Evolutionary conservation across 768 basidiomycete species (phyloP).

Genomic region (Lactarius quietus): DNA sequence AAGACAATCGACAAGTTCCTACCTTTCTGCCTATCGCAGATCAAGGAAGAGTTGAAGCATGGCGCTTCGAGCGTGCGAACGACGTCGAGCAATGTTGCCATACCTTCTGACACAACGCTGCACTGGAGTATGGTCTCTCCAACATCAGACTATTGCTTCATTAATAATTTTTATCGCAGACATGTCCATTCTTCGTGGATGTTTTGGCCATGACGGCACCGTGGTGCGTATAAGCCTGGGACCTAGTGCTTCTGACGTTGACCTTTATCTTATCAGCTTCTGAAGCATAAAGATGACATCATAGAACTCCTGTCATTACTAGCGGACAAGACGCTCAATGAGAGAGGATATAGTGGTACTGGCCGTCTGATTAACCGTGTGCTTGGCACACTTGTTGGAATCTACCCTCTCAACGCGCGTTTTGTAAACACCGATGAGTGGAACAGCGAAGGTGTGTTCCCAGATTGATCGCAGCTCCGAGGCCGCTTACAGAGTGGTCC

Average conservation of each 20-base stretch:
- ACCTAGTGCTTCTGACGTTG: slow-evolving; percentile 10
- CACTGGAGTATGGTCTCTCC: slow-evolving; percentile 75
- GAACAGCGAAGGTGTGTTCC: slow-evolving; percentile 63
- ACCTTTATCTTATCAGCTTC: slow-evolving; percentile 43
- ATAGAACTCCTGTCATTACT: slow-evolving; percentile 60
- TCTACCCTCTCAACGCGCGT: slow-evolving; percentile 73
- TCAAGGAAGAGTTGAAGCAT: slow-evolving; percentile 81
- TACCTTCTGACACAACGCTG: slow-evolving; percentile 82
- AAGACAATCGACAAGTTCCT: slow-evolving; percentile 79
- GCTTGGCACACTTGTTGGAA: slow-evolving; percentile 67
- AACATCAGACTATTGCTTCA: slow-evolving; percentile 28
- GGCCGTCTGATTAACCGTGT: slow-evolving; percentile 75
- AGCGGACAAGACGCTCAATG: slow-evolving; percentile 77
- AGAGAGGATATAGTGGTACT: slow-evolving; percentile 81
- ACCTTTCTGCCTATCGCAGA: slow-evolving; percentile 69
- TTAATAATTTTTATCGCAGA: slow-evolving; percentile 42
- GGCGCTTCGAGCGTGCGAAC: slow-evolving; percentile 87
- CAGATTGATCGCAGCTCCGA: no score
- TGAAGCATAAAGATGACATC: slow-evolving; percentile 65
- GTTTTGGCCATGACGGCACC: slow-evolving; percentile 69
- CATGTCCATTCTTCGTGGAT: slow-evolving; percentile 77
- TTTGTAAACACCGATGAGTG: slow-evolving; percentile 84
- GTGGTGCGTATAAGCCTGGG: slow-evolving; percentile 41
- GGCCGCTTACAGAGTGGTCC: slow-evolving; percentile 2
- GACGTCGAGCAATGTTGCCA: slow-evolving; percentile 66